Evolutionary conservation across 2,329 filamentous ascomycete genomes (phyloP).

Genomic region (Phyllosticta capitalensis): DNA sequence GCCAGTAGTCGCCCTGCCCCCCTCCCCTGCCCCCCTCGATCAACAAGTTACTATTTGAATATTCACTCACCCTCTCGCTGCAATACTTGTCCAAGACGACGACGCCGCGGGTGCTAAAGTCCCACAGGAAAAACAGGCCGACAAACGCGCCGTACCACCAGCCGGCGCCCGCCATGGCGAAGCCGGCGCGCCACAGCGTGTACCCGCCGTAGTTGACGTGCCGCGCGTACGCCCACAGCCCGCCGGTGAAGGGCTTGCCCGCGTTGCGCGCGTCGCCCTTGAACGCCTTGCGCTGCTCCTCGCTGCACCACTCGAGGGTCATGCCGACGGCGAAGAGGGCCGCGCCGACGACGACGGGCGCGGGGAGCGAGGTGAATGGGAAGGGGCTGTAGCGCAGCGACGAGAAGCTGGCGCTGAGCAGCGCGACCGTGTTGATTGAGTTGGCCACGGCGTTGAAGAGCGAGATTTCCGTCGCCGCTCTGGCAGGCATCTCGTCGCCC

Average conservation of each 20-base stretch:
- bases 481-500: slow-evolving; percentile 41
- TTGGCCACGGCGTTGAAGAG: slow-evolving; percentile 48
- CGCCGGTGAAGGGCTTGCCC: slow-evolving; percentile 42
- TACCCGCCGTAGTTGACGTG: slow-evolving; percentile 49
- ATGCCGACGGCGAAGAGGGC: slow-evolving; percentile 44
- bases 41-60: no score
- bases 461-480: slow-evolving; percentile 35
- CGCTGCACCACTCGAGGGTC: slow-evolving; percentile 44
- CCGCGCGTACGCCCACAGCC: slow-evolving; percentile 40
- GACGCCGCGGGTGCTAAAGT: slow-evolving; percentile 37
- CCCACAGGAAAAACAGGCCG: slow-evolving; percentile 33
- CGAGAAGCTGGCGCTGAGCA: slow-evolving; percentile 42
- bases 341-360: slow-evolving; percentile 39
- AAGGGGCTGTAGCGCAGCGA: slow-evolving; percentile 26
- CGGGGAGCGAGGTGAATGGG: slow-evolving; percentile 28
- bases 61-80: slow-evolving; percentile 18
- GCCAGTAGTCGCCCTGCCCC: no score
- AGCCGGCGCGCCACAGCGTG: slow-evolving; percentile 42
- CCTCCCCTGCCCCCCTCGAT: no score
- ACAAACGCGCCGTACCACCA: slow-evolving; percentile 35
- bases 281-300: slow-evolving; percentile 47
- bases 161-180: slow-evolving; percentile 40
- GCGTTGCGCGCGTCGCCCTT: slow-evolving; percentile 43
- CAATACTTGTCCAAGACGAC: slow-evolving; percentile 44
- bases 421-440: slow-evolving; percentile 44